Percentiles rank a stretch among this genome's conserved stretches.
phyloP scores from a whole-genome alignment of 2,329 filamentous ascomycete species.

The Xylaria sp. region DNA sequence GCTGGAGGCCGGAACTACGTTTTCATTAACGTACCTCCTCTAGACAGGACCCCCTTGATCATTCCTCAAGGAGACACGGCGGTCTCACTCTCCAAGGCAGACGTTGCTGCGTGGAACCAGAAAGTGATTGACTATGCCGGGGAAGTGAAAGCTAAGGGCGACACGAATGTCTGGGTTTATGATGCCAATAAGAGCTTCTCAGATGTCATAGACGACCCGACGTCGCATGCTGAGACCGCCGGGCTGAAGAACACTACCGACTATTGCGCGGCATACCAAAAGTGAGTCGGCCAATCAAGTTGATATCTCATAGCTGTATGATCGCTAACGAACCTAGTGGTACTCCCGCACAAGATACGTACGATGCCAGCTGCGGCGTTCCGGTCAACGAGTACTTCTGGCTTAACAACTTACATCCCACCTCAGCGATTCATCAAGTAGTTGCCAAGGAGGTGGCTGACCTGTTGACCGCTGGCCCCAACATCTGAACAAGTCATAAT shows the following conservation, averaged over 20 bases:
- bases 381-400: conserved; percentile 73
- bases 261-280: conserved; percentile 66
- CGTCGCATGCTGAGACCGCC: conserved; percentile 60
- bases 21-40: conserved; percentile 68
- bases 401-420: conserved; percentile 73
- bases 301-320: background rate
- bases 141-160: conserved; percentile 54
- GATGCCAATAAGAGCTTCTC: conserved; percentile 64
- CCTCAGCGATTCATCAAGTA: conserved; percentile 69
- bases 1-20: conserved; percentile 68
- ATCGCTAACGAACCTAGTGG: conserved; percentile 52
- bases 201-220: conserved; percentile 63
- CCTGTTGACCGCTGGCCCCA: conserved; percentile 53
- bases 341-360: conserved; percentile 56
- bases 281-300: conserved; percentile 53
- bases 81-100: conserved; percentile 53
- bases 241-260: conserved; percentile 65
- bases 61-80: conserved; percentile 52
- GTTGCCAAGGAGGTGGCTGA: conserved; percentile 62
- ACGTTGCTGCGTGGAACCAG: conserved; percentile 64
- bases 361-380: conserved; percentile 60
- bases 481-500: conserved; percentile 48
- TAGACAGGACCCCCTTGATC: conserved; percentile 64
- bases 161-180: conserved; percentile 63
- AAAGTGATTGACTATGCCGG: conserved; percentile 56